Evolutionary conservation across 1,284 basidiomycete genomes (phyloP), one percentile per base, ranked within the genome.

Genomic region (Trichosporon sp.): DNA sequence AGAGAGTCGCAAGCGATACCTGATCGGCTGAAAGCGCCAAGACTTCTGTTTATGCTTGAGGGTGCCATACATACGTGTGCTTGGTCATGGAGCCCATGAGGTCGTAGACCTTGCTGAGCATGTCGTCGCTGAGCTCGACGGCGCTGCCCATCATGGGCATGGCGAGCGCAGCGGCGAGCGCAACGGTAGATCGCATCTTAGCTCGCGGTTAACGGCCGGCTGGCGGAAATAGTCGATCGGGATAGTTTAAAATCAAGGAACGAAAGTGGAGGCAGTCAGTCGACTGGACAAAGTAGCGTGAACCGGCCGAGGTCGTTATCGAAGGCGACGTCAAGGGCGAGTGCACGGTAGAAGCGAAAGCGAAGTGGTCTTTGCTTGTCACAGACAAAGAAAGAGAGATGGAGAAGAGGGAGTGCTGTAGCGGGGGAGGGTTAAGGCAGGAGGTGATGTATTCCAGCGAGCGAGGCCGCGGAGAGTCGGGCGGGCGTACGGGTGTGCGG

Each of bases 41-140:
- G 56, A 32, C 18, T 29, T 23, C 18, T 29, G 18, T 31, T 60
- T 18, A 32, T 15, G 27, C 15, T 60, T 29, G 9, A 62, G 42
- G 23, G 56, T 31, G 34, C 27, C n/a, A n/a, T 32, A 60, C 67
- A 32, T 29, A 68, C 63, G 51, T 51, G 47, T 62, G 60, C 63
- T 64, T 66, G 64, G 62, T 66, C 38, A 78, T 73, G 18, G 71
- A 29, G 29, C 75, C 70, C 75, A 78, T 77, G 53, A 76, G 69
- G 66, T 76, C 69, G 65, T 74, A 77, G 23, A 80, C 78, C 42
- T 65, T 56, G 13, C 65, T 60, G 31, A 70, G 65, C 25, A 23
- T 34, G 13, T 62, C 65, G 15, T 67, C 65, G 29, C 32, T 65
- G 63, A 67, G 69, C 56, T 65, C 56, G 31, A 44, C 56, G 13